phyloP scores from a whole-genome alignment of 1,139 yeast genomes.

The Hyphopichia buzzinii region DNA sequence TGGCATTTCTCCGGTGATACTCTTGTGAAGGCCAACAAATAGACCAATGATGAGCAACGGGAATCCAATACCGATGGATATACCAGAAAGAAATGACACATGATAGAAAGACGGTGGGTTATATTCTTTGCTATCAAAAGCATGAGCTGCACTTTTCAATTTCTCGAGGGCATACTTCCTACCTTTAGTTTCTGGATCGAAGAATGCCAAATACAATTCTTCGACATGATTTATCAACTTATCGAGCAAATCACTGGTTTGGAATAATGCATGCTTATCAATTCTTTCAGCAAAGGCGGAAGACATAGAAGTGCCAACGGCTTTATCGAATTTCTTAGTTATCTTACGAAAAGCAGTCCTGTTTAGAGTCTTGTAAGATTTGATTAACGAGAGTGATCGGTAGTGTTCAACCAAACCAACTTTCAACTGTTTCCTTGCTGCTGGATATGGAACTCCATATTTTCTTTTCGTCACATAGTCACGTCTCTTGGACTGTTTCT shows the following conservation, averaged over 20 bases:
- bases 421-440: conserved; percentile 74
- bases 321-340: conserved; percentile 85
- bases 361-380: conserved; percentile 74
- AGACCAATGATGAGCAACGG: conserved; percentile 60
- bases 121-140: conserved; percentile 31
- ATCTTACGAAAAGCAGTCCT: conserved; percentile 87
- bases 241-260: conserved; percentile 65
- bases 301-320: conserved; percentile 50
- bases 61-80: conserved; percentile 65
- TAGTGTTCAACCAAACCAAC: conserved; percentile 79
- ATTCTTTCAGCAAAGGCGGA: conserved; percentile 59
- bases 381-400: conserved; percentile 72
- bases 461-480: conserved; percentile 33
- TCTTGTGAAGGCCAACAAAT: conserved; percentile 46
- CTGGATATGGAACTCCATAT: conserved; percentile 58
- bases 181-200: conserved; percentile 63
- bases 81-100: conserved; percentile 57
- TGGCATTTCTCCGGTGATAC: conserved; percentile 37
- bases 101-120: conserved; percentile 33
- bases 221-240: conserved; percentile 62
- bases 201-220: conserved; percentile 62
- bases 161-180: conserved; percentile 74
- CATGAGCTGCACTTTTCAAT: conserved; percentile 51
- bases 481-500: conserved; percentile 20
- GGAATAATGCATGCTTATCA: conserved; percentile 52